Conservation (phyloP, 176 grass and related monocot species). For the barley (Hordeum vulgare) region MorexV3_pseudomolecules_assembly NC_058521.1:135775712-135776211, state of each 20-base stretch:
- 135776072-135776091: background rate
- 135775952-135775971: conserved; percentile 6
- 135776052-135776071: background rate
- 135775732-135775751: background rate
- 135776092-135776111: conserved; percentile 33
- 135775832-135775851: conserved; percentile 25
- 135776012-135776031: conserved; percentile 21
- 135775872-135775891: conserved; percentile 21
- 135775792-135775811: conserved; percentile 29
- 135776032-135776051: background rate
- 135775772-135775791: conserved; percentile 31
- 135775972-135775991: background rate
- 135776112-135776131: conserved; percentile 4
- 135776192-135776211: background rate
- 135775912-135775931: background rate
- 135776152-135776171: conserved; percentile 6
- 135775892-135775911: background rate
- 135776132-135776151: background rate
- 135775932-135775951: background rate
- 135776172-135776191: background rate
- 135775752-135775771: background rate
- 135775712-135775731: background rate
- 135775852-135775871: conserved; percentile 43
- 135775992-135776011: conserved; percentile 36
- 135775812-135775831: conserved; percentile 53